Evolutionary conservation across 176 grass and related monocot genomes (phyloP), one percentile per base, ranked within the genome.

Genomic region (Sorghum bicolor): DNA sequence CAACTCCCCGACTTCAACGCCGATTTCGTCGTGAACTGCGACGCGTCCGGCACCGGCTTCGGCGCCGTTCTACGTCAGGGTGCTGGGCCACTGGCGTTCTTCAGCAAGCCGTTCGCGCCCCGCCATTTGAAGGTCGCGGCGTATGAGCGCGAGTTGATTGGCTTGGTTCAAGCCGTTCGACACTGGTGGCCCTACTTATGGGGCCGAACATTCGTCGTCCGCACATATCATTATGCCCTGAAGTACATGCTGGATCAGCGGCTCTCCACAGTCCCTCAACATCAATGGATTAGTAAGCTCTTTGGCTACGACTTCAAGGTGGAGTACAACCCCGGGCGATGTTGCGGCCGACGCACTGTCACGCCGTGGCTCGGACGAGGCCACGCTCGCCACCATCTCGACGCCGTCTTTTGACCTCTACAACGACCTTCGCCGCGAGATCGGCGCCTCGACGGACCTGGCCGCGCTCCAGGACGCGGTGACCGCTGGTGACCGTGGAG

Each of bases 301-400:
- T 14, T 63, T 1, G 10, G 24, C 1, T 63, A 13, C 1, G 11
- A 63, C 2, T 63, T 63, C 25, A 39, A 3, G 3, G 25, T 63
- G 0, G 25, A 63, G 1, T 29, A 5, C 1, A 2, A 10, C 0
- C 25, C 10, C 0, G 25, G 60, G 0, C 10, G 12, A 63, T 3
- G n/a, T 5, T 1, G 3, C 1, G 3, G 60, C 11, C 0, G 60
- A 63, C 2, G 60, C 60, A 0, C 11, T 63, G 3, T 63, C 25
- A 0, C 25, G 10, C 0, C 10, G 58, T 0, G 58, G 25, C 1
- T n/a, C n/a, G n/a, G n/a, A n/a, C n/a, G n/a, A n/a, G n/a, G n/a
- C n/a, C n/a, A n/a, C n/a, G n/a, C n/a, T n/a, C n/a, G n/a, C n/a
- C n/a, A n/a, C n/a, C n/a, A n/a, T n/a, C n/a, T n/a, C n/a, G 60